Base-by-base conservation (phyloP, 805 yeast species). In the Kazachstania viticola region DNA sequence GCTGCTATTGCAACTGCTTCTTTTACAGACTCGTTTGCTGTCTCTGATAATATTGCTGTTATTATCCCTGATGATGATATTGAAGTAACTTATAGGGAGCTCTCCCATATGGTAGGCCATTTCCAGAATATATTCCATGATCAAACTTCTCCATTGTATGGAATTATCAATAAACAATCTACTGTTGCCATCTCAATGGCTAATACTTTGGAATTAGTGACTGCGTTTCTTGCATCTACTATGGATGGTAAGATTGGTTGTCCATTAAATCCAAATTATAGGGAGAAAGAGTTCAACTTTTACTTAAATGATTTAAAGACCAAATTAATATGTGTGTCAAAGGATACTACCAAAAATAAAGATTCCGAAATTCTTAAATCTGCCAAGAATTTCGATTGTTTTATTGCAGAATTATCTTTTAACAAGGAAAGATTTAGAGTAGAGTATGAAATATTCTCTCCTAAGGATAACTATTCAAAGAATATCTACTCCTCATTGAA, bases 231-330 rank as follows among this genome's bases (percentile, higher is more conserved):
- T 15, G 77, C 75, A 2, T 59, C 67, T 17, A 69, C 81, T 2
- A 65, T 69, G 39, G 64, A 71, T 18, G 68, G 73, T 1, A 61
- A 69, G 41, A 61, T 77, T 28, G 79, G 79, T 14, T 80, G 83
- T 2, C 87, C 87, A 11, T 58, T 78, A 48, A 79, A 78, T 45
- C 69, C 82, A 12, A 64, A 65, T 33, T 76, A 75, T 51, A 74
- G 68, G 45, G 67, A 70, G 42, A 42, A 55, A 21, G 87, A 78
- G 53, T 72, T 75, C 48, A 74, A 72, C 44, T 74, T 75, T 51
- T 77, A 76, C 48, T 56, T 79, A 29, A 68, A 64, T 26, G 85
- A 78, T 45, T 55, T 78, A 41, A 58, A 68, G 42, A 65, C 81
- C 6, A 61, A 62, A 32, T 72, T 74, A 17, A 62, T 78, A 18